Evolutionary conservation across 1,284 basidiomycete species (phyloP), one percentile per base, ranked within the genome.

Genomic region (Rhodotorula sp.): DNA sequence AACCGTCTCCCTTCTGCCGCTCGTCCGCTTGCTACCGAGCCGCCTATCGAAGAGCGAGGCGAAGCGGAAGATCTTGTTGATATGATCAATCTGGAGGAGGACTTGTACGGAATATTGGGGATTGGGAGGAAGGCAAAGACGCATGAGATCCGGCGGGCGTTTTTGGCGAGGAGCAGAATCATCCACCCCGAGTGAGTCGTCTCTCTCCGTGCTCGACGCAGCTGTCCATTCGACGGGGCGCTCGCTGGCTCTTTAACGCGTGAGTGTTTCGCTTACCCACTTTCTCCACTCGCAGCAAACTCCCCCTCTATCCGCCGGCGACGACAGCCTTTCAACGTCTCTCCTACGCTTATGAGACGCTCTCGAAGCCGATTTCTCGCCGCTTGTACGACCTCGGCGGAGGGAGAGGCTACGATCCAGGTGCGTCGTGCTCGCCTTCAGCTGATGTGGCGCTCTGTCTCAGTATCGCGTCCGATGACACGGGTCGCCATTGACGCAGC

Each of bases 291-390:
- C 13, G 27, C 76, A 92, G 90, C 79, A 93, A 92, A 83, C 91
- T 90, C 72, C 90, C 89, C 13, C 83, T 86, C 74, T 88, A 89
- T 77, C 86, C 88, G 60, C 75, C 78, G 24, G 89, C 90, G 22
- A 92, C 90, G 0, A 82, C 86, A 30, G 91, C 91, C 0, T 93
- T 93, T 77, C 91, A 92, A 79, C 90, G 89, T 76, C 87, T 93
- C 2, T 88, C 89, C 10, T 86, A 91, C 30, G 91, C 91, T 0
- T 92, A 92, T 76, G 85, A 90, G 75, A 86, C 91, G 2, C 85
- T 93, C 48, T 88, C 87, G 75, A 88, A 88, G 67, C 89, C 91
- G 1, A 82, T 86, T 19, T 86, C 87, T 5, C 85, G 86, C 72
- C 85, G 87, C 27, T 77, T 85, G 55, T 92, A 93, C 78, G 91